A percentile compares a stretch with the other conserved stretches of the same genome.
Conservation (phyloP, 208 protist species). For the Leishmania martiniquensis region DNA sequence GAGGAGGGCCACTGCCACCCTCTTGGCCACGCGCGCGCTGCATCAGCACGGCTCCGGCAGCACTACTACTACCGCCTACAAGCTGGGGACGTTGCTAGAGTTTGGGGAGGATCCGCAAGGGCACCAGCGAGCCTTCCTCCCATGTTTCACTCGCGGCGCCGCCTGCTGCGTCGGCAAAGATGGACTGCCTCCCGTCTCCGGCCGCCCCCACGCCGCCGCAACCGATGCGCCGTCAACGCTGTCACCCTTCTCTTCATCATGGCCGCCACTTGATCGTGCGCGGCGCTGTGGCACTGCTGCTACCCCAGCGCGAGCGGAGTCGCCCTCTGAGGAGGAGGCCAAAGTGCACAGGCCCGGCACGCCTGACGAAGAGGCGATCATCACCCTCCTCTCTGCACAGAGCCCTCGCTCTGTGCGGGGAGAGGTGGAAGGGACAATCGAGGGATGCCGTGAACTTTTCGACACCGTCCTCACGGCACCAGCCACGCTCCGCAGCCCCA, state of each 20-base stretch:
- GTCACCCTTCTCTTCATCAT: not conserved
- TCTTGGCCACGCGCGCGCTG: not conserved
- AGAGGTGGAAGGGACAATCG: no score
- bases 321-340: not conserved
- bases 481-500: not conserved
- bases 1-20: not conserved
- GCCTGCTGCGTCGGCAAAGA: not conserved
- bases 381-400: no score
- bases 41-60: not conserved
- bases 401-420: not conserved
- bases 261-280: not conserved
- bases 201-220: not conserved
- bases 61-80: not conserved
- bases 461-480: no score
- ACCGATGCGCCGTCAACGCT: not conserved
- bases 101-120: not conserved
- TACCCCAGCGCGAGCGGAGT: no score
- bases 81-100: not conserved
- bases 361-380: not conserved
- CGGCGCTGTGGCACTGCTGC: constrained; percentile 4
- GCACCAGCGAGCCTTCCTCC: not conserved
- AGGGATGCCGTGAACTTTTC: not conserved
- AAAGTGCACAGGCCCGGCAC: not conserved
- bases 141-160: not conserved
- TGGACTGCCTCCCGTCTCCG: not conserved